These are phyloP conservation scores for Drosera capensis DNA, from an alignment of 148 eudicot genomes.

Conservation along the genomic window DNA sequence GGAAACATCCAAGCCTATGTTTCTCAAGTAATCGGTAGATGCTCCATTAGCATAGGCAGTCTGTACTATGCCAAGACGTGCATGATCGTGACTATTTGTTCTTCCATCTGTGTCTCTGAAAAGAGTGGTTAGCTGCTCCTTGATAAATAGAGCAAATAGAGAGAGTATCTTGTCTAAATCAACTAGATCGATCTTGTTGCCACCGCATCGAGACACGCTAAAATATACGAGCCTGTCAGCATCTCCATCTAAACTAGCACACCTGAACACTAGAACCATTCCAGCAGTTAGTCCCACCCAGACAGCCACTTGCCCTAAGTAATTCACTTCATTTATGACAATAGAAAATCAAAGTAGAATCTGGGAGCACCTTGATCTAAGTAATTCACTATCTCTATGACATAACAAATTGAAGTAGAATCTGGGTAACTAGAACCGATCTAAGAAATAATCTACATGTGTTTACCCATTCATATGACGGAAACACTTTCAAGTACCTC, in stretches of 20 bases:
- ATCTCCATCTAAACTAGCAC: constrained; percentile 98
- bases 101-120: constrained; percentile 14
- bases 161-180: constrained; percentile 95
- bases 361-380: too few relatives aligned
- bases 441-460: too few relatives aligned
- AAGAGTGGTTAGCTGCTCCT: constrained; percentile 50
- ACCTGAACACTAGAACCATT: constrained; percentile 62
- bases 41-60: constrained; percentile 99
- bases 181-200: constrained; percentile 58
- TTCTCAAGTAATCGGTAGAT: constrained; percentile 74
- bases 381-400: too few relatives aligned
- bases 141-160: constrained; percentile 63
- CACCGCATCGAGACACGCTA: constrained; percentile 35
- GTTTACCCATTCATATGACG: too few relatives aligned
- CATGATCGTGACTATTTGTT: constrained; percentile 14
- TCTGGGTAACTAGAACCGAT: too few relatives aligned
- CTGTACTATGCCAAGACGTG: constrained; percentile 64
- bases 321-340: too few relatives aligned
- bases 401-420: too few relatives aligned
- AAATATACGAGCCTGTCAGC: constrained; percentile 96
- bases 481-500: too few relatives aligned
- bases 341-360: too few relatives aligned
- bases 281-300: constrained; percentile 22
- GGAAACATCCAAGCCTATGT: constrained; percentile 55
- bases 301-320: too few relatives aligned